phyloP scores from a whole-genome alignment of 805 yeast species.

The Barnettozyma botsteinii region DNA sequence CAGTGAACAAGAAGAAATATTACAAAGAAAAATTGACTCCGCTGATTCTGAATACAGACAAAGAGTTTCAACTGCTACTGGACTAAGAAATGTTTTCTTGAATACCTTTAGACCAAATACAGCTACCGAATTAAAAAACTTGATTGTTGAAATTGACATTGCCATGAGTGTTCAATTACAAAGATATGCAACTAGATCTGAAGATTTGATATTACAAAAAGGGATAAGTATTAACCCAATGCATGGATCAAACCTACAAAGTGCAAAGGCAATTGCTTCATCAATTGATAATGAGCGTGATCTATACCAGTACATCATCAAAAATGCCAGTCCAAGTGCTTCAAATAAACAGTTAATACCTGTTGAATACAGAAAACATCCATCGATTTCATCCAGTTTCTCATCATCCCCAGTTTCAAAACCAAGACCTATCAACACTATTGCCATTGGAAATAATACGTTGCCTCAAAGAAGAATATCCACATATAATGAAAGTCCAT shows the following conservation, averaged over 20 bases:
- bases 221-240: conserved; percentile 83
- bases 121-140: conserved; percentile 63
- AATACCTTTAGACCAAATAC: conserved; percentile 72
- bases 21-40: conserved; percentile 67
- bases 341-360: conserved; percentile 46
- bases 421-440: conserved; percentile 10
- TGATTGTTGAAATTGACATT: conserved; percentile 81
- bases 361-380: conserved; percentile 66
- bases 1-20: conserved; percentile 84
- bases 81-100: conserved; percentile 66
- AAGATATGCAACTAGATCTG: conserved; percentile 83
- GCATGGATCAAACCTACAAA: conserved; percentile 42
- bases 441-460: conserved; percentile 7
- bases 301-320: conserved; percentile 61
- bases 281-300: conserved; percentile 81
- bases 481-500: conserved; percentile 31
- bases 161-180: conserved; percentile 86
- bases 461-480: conserved; percentile 25
- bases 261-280: conserved; percentile 73
- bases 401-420: conserved; percentile 17
- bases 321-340: conserved; percentile 29
- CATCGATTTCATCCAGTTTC: conserved; percentile 40
- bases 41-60: conserved; percentile 86
- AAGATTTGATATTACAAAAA: conserved; percentile 73
- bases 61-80: conserved; percentile 67